Evolutionary conservation across 148 eudicot genomes (phyloP).

Genomic region (Amaranthus palmeri): DNA sequence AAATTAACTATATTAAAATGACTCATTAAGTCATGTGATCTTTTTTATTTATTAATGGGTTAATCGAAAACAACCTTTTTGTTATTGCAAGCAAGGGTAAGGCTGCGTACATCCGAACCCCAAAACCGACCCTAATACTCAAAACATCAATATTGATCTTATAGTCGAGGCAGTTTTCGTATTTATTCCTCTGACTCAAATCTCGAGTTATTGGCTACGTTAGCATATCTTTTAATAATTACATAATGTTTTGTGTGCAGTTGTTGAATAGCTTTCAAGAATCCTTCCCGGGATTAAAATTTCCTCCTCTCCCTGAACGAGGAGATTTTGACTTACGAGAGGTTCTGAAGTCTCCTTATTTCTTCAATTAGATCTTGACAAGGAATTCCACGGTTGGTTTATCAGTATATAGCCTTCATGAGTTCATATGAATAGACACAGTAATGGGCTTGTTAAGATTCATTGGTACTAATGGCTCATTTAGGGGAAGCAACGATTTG

Average conservation of each 20-base stretch:
- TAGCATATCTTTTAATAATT: no score
- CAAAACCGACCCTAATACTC: neutral
- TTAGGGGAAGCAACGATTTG: neutral
- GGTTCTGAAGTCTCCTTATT: constrained; percentile 72
- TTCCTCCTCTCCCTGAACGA: constrained; percentile 91
- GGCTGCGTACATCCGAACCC: neutral
- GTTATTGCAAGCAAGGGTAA: neutral
- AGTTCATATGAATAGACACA: neutral
- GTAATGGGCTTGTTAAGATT: neutral
- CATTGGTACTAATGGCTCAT: neutral
- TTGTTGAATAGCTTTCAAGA: constrained; percentile 65
- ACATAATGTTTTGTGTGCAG: constrained; percentile 30
- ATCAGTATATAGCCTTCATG: constrained; percentile 5
- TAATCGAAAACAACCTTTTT: no score
- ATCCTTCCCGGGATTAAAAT: constrained; percentile 56
- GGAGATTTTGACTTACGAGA: constrained; percentile 86
- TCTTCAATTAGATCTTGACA: constrained; percentile 57
- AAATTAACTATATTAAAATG: no score
- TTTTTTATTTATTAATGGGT: no score
- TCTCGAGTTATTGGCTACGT: neutral
- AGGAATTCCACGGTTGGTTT: constrained; percentile 6
- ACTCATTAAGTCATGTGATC: no score
- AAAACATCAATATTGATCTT: no score
- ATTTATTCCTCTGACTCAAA: no score
- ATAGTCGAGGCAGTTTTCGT: no score